Evolutionary conservation across 1,139 yeast species (phyloP), one percentile per base, ranked within the genome.

Genomic region (Magnusiomyces starmeri): DNA sequence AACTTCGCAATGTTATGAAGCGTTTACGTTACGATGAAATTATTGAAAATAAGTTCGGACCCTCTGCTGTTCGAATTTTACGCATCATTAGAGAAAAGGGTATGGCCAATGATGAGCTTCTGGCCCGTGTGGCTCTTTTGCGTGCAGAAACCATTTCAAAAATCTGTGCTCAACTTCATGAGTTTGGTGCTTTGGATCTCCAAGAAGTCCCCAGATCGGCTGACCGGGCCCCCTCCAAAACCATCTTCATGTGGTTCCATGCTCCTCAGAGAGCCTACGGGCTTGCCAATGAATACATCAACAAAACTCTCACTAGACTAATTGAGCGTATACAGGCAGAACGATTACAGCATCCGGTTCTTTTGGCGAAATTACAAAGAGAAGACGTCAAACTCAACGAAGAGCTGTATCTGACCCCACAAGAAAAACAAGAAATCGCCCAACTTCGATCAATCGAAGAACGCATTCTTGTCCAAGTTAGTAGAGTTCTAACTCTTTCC

Each of bases 201-300:
- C 97, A 92, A 67, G 98, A 94, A 70, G 85, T 92, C 32, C 97
- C 98, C 8, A 78, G 94, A 63, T 84, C 95, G 35, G 84, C 83
- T 32, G 97, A 90, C 66, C 76, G 98, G 58, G 92, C 96, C 1
- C 96, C 97, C 0, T 82, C 88, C 43, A 81, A 95, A 60, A 84
- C 97, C 1, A 84, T 85, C 46, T 92, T 81, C 64, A 75, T 92
- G 46, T 92, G 88, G 75, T 78, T 88, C 65, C 85, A 83, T 60
- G 81, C 80, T 51, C 75, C 78, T n/a, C 66, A 65, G 29, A 75
- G 76, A 51, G 77, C 81, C 2, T 75, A 75, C 55, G 68, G 71
- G 32, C 72, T 76, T 35, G 62, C 82, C 59, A 70, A 74, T 49
- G 81, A 82, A 54, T 77, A 77, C 53, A 62, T 82, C 35, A 76